Evolutionary conservation across 768 basidiomycete genomes (phyloP).

Genomic region (Rubroboletus satanas): DNA sequence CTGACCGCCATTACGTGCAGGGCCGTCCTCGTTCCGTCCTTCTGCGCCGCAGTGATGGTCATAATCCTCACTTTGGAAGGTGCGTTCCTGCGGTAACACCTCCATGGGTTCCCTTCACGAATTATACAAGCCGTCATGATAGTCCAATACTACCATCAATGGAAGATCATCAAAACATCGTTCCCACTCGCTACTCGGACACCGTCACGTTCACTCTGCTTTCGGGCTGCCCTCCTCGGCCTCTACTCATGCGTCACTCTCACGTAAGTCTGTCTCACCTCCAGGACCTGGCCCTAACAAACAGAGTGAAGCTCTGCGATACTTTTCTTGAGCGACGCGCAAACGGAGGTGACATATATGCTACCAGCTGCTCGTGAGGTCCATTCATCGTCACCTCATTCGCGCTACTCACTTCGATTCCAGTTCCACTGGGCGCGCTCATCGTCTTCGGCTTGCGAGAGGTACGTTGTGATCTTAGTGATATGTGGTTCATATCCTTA

Average conservation of each 20-base stretch:
- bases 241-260: conserved; percentile 42
- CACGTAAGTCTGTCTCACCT: conserved; percentile 31
- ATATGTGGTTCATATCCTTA: neutral
- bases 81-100: conserved; percentile 18
- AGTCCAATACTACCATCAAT: conserved; percentile 40
- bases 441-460: conserved; percentile 48
- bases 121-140: conserved; percentile 38
- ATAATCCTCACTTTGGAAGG: conserved; percentile 46
- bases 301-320: conserved; percentile 33
- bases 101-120: neutral
- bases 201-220: conserved; percentile 35
- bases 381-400: neutral
- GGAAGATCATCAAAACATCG: conserved; percentile 34
- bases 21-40: conserved; percentile 39
- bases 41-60: conserved; percentile 39
- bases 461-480: conserved; percentile 26
- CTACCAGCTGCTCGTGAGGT: conserved; percentile 47
- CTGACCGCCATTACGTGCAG: conserved; percentile 23
- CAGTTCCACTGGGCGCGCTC: conserved; percentile 49
- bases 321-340: conserved; percentile 32
- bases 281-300: neutral
- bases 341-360: conserved; percentile 40
- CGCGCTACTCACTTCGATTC: conserved; percentile 1
- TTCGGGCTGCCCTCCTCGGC: conserved; percentile 43
- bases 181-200: conserved; percentile 40